phyloP scores from a whole-genome alignment of 768 basidiomycete genomes.

The Amanita phalloides region DNA sequence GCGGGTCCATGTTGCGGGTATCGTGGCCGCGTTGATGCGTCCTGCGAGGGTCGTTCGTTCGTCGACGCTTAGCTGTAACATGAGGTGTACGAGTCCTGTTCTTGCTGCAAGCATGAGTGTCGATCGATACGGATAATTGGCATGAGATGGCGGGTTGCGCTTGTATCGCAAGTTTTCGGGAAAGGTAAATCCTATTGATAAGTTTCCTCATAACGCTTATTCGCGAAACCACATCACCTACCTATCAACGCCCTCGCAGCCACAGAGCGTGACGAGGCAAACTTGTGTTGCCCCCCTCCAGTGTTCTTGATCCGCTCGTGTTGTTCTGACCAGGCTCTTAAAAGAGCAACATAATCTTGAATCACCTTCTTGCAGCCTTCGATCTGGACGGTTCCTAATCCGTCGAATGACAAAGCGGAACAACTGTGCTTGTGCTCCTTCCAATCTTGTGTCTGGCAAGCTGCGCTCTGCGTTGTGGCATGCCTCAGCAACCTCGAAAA shows the following conservation, averaged over 20 bases:
- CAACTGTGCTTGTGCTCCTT: conserved; percentile 5
- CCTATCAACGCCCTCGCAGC: background rate
- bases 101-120: conserved; percentile 4
- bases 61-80: background rate
- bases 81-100: background rate
- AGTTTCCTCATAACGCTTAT: background rate
- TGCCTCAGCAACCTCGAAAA: background rate
- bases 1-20: conserved; percentile 3
- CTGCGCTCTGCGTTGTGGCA: background rate
- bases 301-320: background rate
- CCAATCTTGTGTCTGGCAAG: conserved; percentile 4
- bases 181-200: background rate
- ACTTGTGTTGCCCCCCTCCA: background rate
- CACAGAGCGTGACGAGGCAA: background rate
- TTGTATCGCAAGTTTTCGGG: conserved; percentile 1
- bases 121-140: conserved; percentile 3
- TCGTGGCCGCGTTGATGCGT: background rate
- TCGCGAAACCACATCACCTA: background rate
- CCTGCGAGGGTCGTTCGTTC: background rate
- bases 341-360: background rate
- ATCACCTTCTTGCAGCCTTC: background rate
- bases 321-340: background rate
- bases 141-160: background rate
- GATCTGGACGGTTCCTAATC: background rate
- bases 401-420: background rate